Evolutionary conservation across 2,329 filamentous ascomycete genomes (phyloP).

Genomic region (Aspergillus glaucus): DNA sequence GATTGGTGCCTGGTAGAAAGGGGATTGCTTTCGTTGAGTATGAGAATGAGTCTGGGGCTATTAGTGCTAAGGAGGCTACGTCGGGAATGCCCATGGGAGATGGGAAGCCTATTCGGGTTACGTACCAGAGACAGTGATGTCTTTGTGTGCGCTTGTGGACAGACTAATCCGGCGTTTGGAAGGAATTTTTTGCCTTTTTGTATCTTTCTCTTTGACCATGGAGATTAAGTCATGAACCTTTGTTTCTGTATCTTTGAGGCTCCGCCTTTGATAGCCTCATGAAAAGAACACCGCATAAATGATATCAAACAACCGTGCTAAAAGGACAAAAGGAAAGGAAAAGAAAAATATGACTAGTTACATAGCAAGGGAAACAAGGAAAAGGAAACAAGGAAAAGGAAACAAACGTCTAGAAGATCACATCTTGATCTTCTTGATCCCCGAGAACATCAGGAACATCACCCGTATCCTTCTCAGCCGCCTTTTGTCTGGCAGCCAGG

Average conservation of each 20-base stretch:
- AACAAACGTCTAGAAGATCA: slow-evolving; percentile 63
- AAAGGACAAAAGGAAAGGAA: slow-evolving; percentile 2
- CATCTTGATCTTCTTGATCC: slow-evolving; percentile 71
- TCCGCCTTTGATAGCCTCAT: not conserved
- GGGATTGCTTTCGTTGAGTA: slow-evolving; percentile 97
- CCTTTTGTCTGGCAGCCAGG: slow-evolving; percentile 46
- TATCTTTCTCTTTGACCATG: slow-evolving; percentile 5
- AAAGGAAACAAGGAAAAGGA: slow-evolving; percentile 5
- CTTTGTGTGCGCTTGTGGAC: slow-evolving; percentile 9
- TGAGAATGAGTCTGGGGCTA: slow-evolving; percentile 80
- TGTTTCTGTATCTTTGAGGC: not conserved
- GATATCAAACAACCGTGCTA: slow-evolving; percentile 5
- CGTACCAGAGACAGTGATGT: slow-evolving; percentile 80
- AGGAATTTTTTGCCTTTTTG: slow-evolving; percentile 9
- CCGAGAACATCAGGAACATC: slow-evolving; percentile 60
- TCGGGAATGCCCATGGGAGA: slow-evolving; percentile 74
- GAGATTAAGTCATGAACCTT: not conserved
- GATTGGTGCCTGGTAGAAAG: slow-evolving; percentile 75
- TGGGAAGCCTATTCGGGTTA: slow-evolving; percentile 80
- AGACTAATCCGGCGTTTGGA: slow-evolving; percentile 23
- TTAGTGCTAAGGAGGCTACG: slow-evolving; percentile 88
- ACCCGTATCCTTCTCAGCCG: slow-evolving; percentile 27
- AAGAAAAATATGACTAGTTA: slow-evolving; percentile 12
- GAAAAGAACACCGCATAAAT: slow-evolving; percentile 3
- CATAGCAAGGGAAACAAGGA: slow-evolving; percentile 3